Conservation (phyloP, 2,329 filamentous ascomycete species). For the Trichoderma lentiforme region DNA sequence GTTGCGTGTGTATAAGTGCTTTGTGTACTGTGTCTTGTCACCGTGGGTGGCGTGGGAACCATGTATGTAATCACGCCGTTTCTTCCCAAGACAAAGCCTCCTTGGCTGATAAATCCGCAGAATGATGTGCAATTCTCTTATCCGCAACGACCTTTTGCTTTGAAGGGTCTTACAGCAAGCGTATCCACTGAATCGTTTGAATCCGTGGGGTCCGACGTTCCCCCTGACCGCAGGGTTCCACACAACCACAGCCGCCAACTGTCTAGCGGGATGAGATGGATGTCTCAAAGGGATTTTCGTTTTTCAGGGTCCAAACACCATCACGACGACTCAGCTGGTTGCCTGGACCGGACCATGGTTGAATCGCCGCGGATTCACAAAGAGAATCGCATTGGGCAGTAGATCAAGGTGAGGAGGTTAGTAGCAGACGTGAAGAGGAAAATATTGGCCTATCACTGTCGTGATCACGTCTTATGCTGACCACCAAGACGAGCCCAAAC, state of each 20-base stretch:
- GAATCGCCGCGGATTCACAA: not conserved
- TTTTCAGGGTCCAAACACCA: constrained; percentile 12
- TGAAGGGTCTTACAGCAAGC: not conserved
- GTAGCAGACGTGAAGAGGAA: not conserved
- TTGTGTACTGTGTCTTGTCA: not conserved
- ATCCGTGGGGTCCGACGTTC: constrained; percentile 13
- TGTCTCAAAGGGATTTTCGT: not conserved
- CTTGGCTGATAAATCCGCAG: constrained; percentile 11
- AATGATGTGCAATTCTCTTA: not conserved
- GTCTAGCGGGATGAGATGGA: constrained; percentile 9
- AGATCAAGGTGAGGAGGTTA: not conserved
- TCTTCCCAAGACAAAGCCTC: not conserved
- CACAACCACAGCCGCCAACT: not conserved
- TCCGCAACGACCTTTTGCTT: not conserved
- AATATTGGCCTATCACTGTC: not conserved
- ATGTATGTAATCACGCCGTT: constrained; percentile 4
- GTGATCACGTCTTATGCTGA: not conserved
- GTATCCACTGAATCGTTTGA: constrained; percentile 8
- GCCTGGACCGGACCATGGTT: not conserved
- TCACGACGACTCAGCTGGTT: not conserved
- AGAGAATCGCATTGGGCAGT: not conserved
- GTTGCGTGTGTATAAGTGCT: not conserved
- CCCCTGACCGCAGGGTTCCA: not conserved
- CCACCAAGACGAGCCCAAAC: constrained; percentile 4
- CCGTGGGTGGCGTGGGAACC: not conserved